phyloP scores from a whole-genome alignment of 1,284 basidiomycete species.

The Leucoagaricus sp. region DNA sequence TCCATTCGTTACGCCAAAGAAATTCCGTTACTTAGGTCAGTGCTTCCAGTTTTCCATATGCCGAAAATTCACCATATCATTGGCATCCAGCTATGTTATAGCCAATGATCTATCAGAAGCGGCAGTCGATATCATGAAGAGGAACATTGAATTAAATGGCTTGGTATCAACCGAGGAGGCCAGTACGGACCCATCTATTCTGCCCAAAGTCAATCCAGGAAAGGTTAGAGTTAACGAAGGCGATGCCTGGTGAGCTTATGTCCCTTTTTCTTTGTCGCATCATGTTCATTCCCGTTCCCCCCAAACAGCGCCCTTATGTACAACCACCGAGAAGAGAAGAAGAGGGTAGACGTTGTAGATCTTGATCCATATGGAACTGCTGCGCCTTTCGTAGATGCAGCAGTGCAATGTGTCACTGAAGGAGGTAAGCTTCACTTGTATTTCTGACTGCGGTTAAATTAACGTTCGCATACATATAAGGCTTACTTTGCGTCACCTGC shows the following conservation, averaged over 20 bases:
- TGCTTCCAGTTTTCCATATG: constrained; percentile 4
- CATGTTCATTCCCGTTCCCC: not conserved
- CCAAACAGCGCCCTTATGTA: constrained; percentile 84
- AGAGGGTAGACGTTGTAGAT: constrained; percentile 92
- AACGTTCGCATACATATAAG: constrained; percentile 38
- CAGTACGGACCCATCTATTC: constrained; percentile 2
- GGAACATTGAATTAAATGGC: constrained; percentile 90
- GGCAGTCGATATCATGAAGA: constrained; percentile 85
- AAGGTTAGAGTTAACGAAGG: constrained; percentile 85
- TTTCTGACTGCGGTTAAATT: not conserved
- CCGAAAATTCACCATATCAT: constrained; percentile 17
- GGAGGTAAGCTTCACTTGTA: constrained; percentile 58
- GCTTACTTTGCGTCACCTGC: constrained; percentile 93
- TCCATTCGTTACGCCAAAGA: constrained; percentile 98
- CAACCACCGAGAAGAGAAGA: constrained; percentile 71
- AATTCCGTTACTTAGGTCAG: constrained; percentile 86
- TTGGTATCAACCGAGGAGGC: constrained; percentile 42
- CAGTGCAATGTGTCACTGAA: constrained; percentile 89
- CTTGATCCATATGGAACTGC: constrained; percentile 98
- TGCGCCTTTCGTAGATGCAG: constrained; percentile 95
- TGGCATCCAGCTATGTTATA: constrained; percentile 72
- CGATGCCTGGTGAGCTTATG: constrained; percentile 79
- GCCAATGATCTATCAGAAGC: constrained; percentile 91
- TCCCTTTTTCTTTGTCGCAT: not conserved
- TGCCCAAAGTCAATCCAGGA: constrained; percentile 32